Evolutionary conservation across 2,329 filamentous ascomycete genomes (phyloP).

Genomic region (Uncinocarpus reesii): DNA sequence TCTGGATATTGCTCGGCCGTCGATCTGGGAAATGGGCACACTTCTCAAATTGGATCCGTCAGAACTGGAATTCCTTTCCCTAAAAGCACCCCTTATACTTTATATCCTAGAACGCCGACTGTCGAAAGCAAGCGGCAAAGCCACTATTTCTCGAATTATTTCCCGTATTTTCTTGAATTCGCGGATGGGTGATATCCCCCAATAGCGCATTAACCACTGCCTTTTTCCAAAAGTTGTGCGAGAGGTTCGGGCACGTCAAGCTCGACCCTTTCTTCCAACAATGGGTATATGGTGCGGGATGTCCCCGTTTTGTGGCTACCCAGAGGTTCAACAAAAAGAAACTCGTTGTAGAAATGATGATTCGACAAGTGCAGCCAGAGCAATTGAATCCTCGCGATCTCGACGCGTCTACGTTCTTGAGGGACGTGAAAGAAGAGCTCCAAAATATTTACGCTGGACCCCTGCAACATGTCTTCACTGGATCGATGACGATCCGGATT

Average conservation of each 20-base stretch:
- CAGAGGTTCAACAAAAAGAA: slow-evolving; percentile 98
- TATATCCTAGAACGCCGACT: slow-evolving; percentile 89
- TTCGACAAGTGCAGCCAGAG: slow-evolving; percentile 61
- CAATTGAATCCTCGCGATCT: slow-evolving; percentile 50
- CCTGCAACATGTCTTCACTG: slow-evolving; percentile 73
- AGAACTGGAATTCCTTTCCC: slow-evolving; percentile 78
- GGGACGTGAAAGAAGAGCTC: slow-evolving; percentile 70
- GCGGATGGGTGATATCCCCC: slow-evolving; percentile 64
- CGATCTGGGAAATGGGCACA: slow-evolving; percentile 68
- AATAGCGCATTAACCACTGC: slow-evolving; percentile 62
- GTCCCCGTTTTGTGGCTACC: slow-evolving; percentile 73
- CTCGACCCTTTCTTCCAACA: slow-evolving; percentile 88
- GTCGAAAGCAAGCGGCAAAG: slow-evolving; percentile 74
- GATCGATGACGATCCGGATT: slow-evolving; percentile 94
- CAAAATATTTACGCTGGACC: slow-evolving; percentile 58
- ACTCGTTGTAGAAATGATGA: slow-evolving; percentile 81
- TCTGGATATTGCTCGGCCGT: slow-evolving; percentile 69
- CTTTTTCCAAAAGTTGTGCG: slow-evolving; percentile 70
- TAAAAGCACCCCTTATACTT: slow-evolving; percentile 83
- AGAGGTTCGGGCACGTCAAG: slow-evolving; percentile 77
- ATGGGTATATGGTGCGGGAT: slow-evolving; percentile 82
- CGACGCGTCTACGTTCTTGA: slow-evolving; percentile 65
- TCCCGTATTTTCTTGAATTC: slow-evolving; percentile 77
- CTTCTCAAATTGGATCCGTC: slow-evolving; percentile 68
- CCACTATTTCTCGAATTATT: slow-evolving; percentile 74